Conservation (phyloP, 805 yeast genomes). For the Saccharomycopsis vini region DNA sequence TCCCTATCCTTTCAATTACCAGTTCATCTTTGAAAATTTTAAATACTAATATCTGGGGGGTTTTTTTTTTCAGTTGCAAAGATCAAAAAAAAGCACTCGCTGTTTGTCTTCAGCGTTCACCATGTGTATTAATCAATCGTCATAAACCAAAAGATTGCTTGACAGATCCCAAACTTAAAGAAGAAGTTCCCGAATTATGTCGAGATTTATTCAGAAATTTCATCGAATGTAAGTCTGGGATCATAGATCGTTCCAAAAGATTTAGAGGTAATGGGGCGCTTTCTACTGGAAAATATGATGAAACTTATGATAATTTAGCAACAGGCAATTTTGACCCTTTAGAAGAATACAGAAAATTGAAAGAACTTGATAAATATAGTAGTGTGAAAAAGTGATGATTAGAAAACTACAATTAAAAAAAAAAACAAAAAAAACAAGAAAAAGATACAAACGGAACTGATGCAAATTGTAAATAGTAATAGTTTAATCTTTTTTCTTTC, state of each 20-base stretch:
- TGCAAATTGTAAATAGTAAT: no score
- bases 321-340: conserved; percentile 74
- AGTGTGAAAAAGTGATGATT: no score
- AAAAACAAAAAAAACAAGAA: no score
- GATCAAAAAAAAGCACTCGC: conserved; percentile 95
- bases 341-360: conserved; percentile 71
- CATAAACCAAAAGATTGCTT: conserved; percentile 85
- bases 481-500: no score
- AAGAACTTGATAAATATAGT: conserved; percentile 45
- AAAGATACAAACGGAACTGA: no score
- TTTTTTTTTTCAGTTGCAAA: conserved; percentile 59
- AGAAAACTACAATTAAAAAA: no score
- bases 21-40: not conserved
- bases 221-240: conserved; percentile 84
- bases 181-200: conserved; percentile 81
- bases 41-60: not conserved
- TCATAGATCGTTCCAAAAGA: conserved; percentile 84
- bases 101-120: conserved; percentile 89
- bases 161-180: conserved; percentile 65
- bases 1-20: no score
- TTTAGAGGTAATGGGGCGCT: conserved; percentile 90
- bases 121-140: conserved; percentile 87
- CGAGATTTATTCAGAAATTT: conserved; percentile 76
- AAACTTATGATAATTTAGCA: conserved; percentile 69
- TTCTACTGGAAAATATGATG: conserved; percentile 89